A percentile compares a stretch with the other conserved stretches of the same genome.
Evolutionary conservation across 441 rosid species (phyloP).

Genomic region (Populus hybrid): DNA sequence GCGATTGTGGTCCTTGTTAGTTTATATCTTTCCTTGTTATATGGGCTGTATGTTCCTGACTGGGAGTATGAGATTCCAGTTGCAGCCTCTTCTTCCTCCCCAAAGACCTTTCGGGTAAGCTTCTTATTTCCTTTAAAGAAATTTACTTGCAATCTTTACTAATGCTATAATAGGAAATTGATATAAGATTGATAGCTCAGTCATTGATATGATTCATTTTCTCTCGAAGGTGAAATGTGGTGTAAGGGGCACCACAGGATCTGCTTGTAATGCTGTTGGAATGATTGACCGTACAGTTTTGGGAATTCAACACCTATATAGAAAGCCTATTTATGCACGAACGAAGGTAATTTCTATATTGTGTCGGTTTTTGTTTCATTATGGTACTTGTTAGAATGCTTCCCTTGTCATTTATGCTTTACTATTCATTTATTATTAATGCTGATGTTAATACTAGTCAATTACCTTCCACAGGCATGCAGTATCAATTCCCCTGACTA

Average conservation of each 20-base stretch:
- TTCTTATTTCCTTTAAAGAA: neutral
- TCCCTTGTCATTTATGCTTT: neutral
- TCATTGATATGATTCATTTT: neutral
- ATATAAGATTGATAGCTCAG: neutral
- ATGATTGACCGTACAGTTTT: constrained; percentile 65
- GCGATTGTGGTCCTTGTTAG: constrained; percentile 42
- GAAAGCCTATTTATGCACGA: constrained; percentile 61
- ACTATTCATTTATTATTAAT: neutral
- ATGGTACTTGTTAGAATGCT: constrained; percentile 1
- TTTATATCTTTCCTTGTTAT: constrained; percentile 45
- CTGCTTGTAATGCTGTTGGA: constrained; percentile 82
- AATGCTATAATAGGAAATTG: neutral
- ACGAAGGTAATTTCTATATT: constrained; percentile 42
- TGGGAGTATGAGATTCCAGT: constrained; percentile 68
- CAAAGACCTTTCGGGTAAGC: constrained; percentile 44
- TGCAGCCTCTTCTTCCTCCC: constrained; percentile 40
- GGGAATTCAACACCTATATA: constrained; percentile 65
- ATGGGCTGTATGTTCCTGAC: constrained; percentile 69
- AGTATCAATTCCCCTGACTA: constrained; percentile 64
- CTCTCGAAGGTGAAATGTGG: constrained; percentile 68
- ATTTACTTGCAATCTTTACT: neutral
- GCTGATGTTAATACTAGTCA: neutral
- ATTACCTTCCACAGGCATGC: constrained; percentile 51
- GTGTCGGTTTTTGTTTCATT: constrained; percentile 16
- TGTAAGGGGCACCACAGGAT: constrained; percentile 67